These are phyloP conservation scores for Mycocentrospora acerina DNA, from an alignment of 2,329 filamentous ascomycete species.

Conservation along the genomic window DNA sequence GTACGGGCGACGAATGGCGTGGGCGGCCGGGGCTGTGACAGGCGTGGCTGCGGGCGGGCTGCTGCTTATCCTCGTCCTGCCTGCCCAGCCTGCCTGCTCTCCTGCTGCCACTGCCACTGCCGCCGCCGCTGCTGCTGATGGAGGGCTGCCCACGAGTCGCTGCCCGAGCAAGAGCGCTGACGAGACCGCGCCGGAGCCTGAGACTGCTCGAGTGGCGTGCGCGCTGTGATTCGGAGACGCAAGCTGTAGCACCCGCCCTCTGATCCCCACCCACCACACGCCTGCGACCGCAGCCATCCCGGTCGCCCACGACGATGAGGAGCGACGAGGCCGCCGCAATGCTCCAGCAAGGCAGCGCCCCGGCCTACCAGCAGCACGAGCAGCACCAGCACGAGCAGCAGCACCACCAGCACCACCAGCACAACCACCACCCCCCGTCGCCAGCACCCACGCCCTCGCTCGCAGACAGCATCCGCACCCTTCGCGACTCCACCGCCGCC, in stretches of 20 bases:
- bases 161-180: constrained; percentile 5
- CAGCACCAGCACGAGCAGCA: constrained; percentile 11
- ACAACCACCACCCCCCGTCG: constrained; percentile 1
- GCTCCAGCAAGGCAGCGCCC: constrained; percentile 20
- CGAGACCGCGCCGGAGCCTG: constrained; percentile 6
- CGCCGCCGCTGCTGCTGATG: constrained; percentile 9
- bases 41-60: no score
- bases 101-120: no score
- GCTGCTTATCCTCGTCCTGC: no score
- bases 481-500: constrained; percentile 30
- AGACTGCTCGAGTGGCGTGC: constrained; percentile 8
- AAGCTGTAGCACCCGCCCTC: not conserved
- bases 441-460: constrained; percentile 15
- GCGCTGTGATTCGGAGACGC: not conserved
- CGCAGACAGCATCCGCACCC: constrained; percentile 32
- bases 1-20: no score
- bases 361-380: constrained; percentile 8
- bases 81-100: no score
- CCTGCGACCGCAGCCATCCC: constrained; percentile 9
- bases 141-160: constrained; percentile 14
- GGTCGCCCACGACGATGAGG: constrained; percentile 30
- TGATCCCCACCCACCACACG: constrained; percentile 1
- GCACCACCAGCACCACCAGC: constrained; percentile 7
- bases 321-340: constrained; percentile 34
- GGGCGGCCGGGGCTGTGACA: no score